Conservation (phyloP, 495 filamentous ascomycete genomes). For the Neurospora sp. region DNA sequence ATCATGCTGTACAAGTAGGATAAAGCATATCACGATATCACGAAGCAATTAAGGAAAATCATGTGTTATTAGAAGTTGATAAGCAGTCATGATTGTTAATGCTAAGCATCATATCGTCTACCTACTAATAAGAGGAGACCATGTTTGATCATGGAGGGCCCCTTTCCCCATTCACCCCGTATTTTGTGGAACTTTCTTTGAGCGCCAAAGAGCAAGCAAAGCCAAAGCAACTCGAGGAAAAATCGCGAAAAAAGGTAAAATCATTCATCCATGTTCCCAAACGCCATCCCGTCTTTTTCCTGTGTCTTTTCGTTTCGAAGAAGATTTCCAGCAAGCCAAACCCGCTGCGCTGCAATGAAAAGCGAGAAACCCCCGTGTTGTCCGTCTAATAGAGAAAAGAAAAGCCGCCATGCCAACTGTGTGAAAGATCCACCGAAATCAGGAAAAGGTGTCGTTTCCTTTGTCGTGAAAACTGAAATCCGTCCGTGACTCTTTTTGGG, state of each 20-base stretch:
- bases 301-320: background rate
- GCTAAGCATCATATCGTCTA: background rate
- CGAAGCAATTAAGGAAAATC: background rate
- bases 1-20: no score
- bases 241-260: background rate
- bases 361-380: background rate
- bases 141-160: background rate
- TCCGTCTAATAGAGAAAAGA: background rate
- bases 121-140: background rate
- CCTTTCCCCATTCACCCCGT: background rate
- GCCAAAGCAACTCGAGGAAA: background rate
- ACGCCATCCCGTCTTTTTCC: background rate
- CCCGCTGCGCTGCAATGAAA: background rate
- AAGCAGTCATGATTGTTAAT: background rate
- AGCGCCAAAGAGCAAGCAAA: background rate
- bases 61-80: background rate
- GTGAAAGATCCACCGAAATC: background rate
- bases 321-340: background rate
- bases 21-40: background rate
- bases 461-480: background rate
- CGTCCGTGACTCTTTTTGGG: background rate
- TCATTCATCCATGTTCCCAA: background rate
- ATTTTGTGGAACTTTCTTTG: background rate
- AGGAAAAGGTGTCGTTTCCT: background rate
- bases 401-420: background rate